These are phyloP conservation scores for Microstegium vimineum DNA, from an alignment of 176 grass and related monocot genomes.

Conservation along the genomic window DNA sequence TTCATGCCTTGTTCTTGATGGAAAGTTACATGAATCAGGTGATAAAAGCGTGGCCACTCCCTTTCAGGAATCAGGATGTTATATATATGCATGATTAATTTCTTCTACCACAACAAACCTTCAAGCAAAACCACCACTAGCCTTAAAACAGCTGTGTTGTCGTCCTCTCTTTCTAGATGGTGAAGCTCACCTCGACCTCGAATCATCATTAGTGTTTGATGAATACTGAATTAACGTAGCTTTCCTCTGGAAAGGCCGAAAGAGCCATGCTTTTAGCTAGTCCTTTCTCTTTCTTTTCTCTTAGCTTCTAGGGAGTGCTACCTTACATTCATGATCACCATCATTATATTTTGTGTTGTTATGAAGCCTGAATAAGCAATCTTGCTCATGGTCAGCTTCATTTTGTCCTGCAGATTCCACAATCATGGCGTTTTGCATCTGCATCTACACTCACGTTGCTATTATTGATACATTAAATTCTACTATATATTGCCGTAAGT, in stretches of 20 bases:
- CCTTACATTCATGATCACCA: not conserved
- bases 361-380: not conserved
- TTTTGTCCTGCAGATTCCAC: not conserved
- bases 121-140: not conserved
- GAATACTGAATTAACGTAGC: not conserved
- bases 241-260: not conserved
- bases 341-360: not conserved
- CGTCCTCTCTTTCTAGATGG: not conserved
- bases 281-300: not conserved
- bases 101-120: not conserved
- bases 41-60: not conserved
- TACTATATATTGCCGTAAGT: not conserved
- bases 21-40: not conserved
- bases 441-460: not conserved
- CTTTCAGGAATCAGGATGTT: not conserved
- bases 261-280: not conserved
- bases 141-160: not conserved
- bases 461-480: not conserved
- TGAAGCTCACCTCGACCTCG: not conserved
- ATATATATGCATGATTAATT: not conserved
- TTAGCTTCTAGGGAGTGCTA: not conserved
- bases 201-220: not conserved
- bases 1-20: not conserved
- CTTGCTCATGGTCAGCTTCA: slow-evolving; percentile 6
- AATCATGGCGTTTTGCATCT: not conserved